phyloP scores from a whole-genome alignment of 441 rosid species.

The Croton laevigatus region DNA sequence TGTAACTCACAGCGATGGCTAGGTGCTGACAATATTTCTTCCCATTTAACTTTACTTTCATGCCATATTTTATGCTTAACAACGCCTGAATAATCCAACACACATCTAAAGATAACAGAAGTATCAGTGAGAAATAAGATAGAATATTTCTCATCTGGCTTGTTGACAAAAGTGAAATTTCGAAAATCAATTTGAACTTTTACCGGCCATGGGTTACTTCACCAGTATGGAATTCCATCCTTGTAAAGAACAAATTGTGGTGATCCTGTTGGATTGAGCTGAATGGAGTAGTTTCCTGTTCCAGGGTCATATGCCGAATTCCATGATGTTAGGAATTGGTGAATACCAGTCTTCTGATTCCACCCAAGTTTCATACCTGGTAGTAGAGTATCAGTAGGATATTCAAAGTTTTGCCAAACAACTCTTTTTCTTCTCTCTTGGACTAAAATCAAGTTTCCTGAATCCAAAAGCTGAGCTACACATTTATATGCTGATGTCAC shows the following conservation, averaged over 20 bases:
- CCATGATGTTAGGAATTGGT: background rate
- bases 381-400: constrained; percentile 3
- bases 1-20: background rate
- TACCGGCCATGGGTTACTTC: constrained; percentile 4
- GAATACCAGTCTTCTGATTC: background rate
- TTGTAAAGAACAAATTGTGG: background rate
- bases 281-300: background rate
- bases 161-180: background rate
- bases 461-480: background rate
- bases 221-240: background rate
- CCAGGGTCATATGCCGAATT: constrained; percentile 7
- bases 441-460: constrained; percentile 18
- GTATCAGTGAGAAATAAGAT: background rate
- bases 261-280: background rate
- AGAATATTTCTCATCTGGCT: background rate
- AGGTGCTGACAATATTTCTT: background rate
- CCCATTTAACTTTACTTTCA: background rate
- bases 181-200: background rate
- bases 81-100: background rate
- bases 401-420: constrained; percentile 4
- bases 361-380: constrained; percentile 9
- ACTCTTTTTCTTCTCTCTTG: background rate
- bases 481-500: background rate
- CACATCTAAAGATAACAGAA: background rate
- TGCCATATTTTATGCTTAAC: background rate